Evolutionary conservation across 495 filamentous ascomycete genomes (phyloP).

Genomic region (Trichoderma erinaceum): DNA sequence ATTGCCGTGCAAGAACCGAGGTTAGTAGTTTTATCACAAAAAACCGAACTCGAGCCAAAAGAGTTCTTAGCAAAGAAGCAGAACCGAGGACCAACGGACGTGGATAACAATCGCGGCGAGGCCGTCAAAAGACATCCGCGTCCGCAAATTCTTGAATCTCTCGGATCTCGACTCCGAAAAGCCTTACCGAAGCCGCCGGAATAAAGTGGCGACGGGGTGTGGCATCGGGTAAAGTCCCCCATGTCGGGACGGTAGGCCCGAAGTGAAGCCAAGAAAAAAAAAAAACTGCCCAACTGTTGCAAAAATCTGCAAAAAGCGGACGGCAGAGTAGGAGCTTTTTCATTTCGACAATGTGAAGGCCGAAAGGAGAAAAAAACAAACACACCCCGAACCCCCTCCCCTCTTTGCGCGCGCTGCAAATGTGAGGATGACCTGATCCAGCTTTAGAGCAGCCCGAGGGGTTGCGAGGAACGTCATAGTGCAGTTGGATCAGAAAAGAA

Average conservation of each 20-base stretch:
- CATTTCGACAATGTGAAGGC: too few species aligned
- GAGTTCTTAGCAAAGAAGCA: constrained; percentile 8
- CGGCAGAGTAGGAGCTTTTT: not conserved
- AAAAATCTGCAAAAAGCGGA: not conserved
- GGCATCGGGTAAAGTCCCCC: not conserved
- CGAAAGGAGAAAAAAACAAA: not conserved
- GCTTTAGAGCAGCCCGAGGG: not conserved
- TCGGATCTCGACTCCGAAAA: not conserved
- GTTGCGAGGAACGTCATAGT: constrained; percentile 6
- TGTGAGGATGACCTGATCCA: not conserved
- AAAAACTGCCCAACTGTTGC: not conserved
- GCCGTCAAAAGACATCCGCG: not conserved
- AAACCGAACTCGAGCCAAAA: not conserved
- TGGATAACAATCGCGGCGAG: not conserved
- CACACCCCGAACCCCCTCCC: not conserved
- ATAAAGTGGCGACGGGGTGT: constrained; percentile 1
- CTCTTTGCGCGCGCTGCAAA: not conserved
- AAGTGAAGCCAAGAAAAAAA: not conserved
- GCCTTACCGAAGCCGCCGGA: constrained; percentile 6
- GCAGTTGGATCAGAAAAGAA: not conserved
- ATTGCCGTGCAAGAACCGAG: not conserved
- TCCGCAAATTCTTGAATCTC: not conserved
- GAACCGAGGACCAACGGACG: not conserved
- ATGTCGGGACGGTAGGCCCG: not conserved
- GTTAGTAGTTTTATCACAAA: not conserved